These are phyloP conservation scores for Kwoniella botswanensis DNA, from an alignment of 768 basidiomycete species.

Conservation along the genomic window DNA sequence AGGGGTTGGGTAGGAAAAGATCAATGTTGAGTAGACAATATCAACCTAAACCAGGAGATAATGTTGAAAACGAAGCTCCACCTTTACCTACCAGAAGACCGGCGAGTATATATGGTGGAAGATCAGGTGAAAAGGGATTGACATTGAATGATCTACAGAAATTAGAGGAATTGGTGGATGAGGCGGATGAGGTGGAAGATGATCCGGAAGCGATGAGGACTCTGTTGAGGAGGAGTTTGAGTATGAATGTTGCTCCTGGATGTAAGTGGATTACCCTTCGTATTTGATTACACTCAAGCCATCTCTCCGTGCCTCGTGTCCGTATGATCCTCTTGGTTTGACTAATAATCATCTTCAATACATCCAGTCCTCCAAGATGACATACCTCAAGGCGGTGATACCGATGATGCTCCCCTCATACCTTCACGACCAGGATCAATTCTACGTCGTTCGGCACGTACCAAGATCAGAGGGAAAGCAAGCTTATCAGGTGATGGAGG, in stretches of 20 bases:
- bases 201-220: constrained; percentile 80
- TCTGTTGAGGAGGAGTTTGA: constrained; percentile 81
- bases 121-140: constrained; percentile 75
- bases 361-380: constrained; percentile 48
- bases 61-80: constrained; percentile 69
- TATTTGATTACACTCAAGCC: no score
- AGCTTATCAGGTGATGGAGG: constrained; percentile 74
- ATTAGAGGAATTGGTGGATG: constrained; percentile 89
- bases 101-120: constrained; percentile 67
- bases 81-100: constrained; percentile 62
- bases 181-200: constrained; percentile 75
- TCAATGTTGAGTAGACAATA: constrained; percentile 97
- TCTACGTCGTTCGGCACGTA: constrained; percentile 87
- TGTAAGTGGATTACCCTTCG: constrained; percentile 64
- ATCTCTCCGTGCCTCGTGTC: no score
- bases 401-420: constrained; percentile 88
- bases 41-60: constrained; percentile 76
- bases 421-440: constrained; percentile 83
- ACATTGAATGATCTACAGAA: constrained; percentile 93
- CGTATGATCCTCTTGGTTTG: neutral
- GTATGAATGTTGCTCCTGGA: constrained; percentile 81
- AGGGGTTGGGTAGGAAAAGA: constrained; percentile 75
- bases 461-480: constrained; percentile 85
- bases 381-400: constrained; percentile 62
- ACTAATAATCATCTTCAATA: neutral